Evolutionary conservation across 352 stramenopile genomes (phyloP).

Genomic region (Phytophthora gonapodyides): DNA sequence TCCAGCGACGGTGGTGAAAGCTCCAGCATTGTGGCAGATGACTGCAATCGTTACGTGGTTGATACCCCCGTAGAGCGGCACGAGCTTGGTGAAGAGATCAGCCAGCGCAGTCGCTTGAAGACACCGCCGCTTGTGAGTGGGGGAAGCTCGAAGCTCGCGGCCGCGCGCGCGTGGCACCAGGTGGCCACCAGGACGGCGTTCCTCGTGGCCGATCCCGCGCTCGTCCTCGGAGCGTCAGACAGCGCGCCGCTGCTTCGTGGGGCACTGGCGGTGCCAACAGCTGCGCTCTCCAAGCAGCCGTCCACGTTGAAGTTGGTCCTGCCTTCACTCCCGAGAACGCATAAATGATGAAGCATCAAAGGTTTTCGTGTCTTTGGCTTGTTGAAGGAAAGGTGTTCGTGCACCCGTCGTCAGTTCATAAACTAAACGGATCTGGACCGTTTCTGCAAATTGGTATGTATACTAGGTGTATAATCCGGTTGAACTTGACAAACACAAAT

Average conservation of each 20-base stretch:
- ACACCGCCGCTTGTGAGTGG: background rate
- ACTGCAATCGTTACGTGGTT: too few species aligned
- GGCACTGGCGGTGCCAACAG: slow-evolving; percentile 28
- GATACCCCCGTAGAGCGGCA: too few species aligned
- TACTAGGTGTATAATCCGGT: too few species aligned
- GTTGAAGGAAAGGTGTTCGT: background rate
- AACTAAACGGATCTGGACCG: too few species aligned
- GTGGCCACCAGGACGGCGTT: slow-evolving; percentile 57
- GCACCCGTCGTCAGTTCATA: too few species aligned
- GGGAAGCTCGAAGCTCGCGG: slow-evolving; percentile 6
- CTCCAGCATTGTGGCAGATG: background rate
- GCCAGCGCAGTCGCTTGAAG: background rate
- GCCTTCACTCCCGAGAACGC: background rate
- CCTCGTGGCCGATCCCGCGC: slow-evolving; percentile 25
- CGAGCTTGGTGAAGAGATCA: background rate
- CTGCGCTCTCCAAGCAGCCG: too few species aligned
- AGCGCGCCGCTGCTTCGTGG: slow-evolving; percentile 6
- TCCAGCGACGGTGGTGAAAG: background rate
- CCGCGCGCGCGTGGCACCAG: slow-evolving; percentile 39
- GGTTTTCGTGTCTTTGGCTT: background rate
- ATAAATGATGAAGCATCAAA: too few species aligned
- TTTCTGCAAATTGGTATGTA: too few species aligned
- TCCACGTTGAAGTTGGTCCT: too few species aligned
- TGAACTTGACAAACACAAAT: too few species aligned
- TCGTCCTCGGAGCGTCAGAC: slow-evolving; percentile 5